Evolutionary conservation across 805 yeast species (phyloP), one percentile per base, ranked within the genome.

Genomic region (Cyberlindnera americana): DNA sequence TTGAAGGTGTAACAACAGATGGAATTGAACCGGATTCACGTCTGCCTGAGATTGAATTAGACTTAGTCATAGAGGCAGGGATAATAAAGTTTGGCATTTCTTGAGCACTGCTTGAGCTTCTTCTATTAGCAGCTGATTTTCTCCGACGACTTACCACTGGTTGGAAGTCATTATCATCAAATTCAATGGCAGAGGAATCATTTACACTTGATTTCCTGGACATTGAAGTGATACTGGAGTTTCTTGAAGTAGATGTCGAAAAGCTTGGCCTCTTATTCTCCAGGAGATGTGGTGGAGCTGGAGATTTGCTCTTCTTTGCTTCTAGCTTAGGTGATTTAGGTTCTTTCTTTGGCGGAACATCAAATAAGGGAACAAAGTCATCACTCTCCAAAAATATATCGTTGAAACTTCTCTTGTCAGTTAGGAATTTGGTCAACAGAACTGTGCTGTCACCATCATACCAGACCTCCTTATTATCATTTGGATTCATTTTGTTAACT

Each of bases 351-450:
- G 43, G 17, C 7, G 42, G 32, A 2, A 53, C 29, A 40, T 68
- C 72, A 41, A 67, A 55, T 12, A 61, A 36, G 2, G 72, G 70
- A n/a, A 53, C 56, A 40, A 67, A 68, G 7, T 44, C 31, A 13
- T 61, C 64, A 21, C 59, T 52, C 8, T 61, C 64, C 43, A 75
- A 59, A 41, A 72, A 74, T 5, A 56, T 53, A 15, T 61, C 62
- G 42, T 75, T 73, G 50, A 67, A 74, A 2, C 39, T 51, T 3
- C 58, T 52, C 6, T 59, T 37, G 34, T 70, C 65, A 12, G 38
- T 42, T 12, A 67, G 43, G 45, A 74, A 74, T 19, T 61, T 49
- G 3, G 48, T 48, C 6, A 70, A 16, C 48, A 67, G 47, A 5
- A 42, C 44, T 6, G 54, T 50, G 4, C 64, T 46, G 19, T 54